These are phyloP conservation scores for Xylariales sp. DNA, from an alignment of 2,329 filamentous ascomycete genomes.

Conservation along the genomic window DNA sequence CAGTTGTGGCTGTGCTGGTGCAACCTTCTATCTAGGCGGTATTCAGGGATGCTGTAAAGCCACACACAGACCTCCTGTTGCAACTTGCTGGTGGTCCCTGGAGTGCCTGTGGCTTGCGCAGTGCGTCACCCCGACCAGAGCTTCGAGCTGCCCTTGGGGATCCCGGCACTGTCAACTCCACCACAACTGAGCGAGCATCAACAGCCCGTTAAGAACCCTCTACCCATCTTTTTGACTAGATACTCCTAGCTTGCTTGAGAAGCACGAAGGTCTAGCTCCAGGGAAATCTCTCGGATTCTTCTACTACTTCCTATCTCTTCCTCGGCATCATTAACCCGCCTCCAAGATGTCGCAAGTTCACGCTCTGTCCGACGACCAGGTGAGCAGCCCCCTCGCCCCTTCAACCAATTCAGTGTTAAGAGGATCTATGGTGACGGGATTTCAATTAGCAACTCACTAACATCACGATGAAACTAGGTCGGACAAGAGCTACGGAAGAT, in stretches of 20 bases:
- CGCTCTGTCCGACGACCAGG: constrained; percentile 98
- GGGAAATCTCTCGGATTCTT: constrained; percentile 4
- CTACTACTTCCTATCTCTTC: constrained; percentile 1
- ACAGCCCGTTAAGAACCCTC: constrained; percentile 14
- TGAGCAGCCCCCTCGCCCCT: constrained; percentile 57
- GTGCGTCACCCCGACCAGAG: constrained; percentile 35
- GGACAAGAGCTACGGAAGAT: constrained; percentile 99
- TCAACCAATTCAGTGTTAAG: constrained; percentile 37
- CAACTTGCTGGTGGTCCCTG: not conserved
- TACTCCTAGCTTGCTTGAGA: constrained; percentile 4
- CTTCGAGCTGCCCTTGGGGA: constrained; percentile 23
- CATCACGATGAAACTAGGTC: constrained; percentile 70
- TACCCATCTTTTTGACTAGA: constrained; percentile 5
- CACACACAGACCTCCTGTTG: not conserved
- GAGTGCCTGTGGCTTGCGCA: constrained; percentile 35
- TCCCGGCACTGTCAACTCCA: constrained; percentile 19
- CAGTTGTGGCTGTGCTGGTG: not conserved
- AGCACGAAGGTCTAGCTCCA: not conserved
- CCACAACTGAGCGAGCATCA: constrained; percentile 26
- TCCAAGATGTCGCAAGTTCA: constrained; percentile 89
- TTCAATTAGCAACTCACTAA: constrained; percentile 15
- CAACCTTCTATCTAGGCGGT: not conserved
- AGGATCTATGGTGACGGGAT: constrained; percentile 1
- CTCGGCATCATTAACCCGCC: constrained; percentile 44
- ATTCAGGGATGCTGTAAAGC: not conserved